Evolutionary conservation across 176 grass and related monocot species (phyloP).

Genomic region (Puccinellia tenuiflora): DNA sequence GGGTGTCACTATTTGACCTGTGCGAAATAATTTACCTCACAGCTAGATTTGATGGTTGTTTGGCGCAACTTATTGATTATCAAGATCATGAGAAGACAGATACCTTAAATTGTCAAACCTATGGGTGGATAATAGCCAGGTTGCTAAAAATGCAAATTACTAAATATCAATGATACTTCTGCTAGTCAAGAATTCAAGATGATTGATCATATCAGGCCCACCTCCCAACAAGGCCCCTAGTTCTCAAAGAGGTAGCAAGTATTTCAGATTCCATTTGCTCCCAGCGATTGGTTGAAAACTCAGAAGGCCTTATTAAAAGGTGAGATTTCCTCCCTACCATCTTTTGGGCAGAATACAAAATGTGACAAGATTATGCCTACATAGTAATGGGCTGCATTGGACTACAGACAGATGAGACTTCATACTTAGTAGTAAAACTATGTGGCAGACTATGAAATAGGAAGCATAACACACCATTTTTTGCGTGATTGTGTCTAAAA

Average conservation of each 20-base stretch:
- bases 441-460: not conserved
- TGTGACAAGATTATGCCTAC: not conserved
- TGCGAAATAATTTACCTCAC: not conserved
- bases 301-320: not conserved
- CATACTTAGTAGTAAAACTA: not conserved
- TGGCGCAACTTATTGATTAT: not conserved
- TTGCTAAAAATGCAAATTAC: not conserved
- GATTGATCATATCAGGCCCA: conserved; percentile 8
- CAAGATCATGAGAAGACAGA: not conserved
- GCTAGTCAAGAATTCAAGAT: not conserved
- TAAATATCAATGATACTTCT: not conserved
- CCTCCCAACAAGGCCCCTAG: conserved; percentile 8
- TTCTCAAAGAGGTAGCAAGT: not conserved
- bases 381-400: not conserved
- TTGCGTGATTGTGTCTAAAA: not conserved
- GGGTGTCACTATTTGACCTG: not conserved
- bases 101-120: not conserved
- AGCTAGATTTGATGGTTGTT: not conserved
- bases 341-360: not conserved
- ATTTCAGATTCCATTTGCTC: not conserved
- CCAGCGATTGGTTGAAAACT: not conserved
- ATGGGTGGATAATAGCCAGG: not conserved
- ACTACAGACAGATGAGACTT: not conserved
- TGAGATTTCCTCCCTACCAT: not conserved
- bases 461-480: not conserved